Evolutionary conservation across 1,284 basidiomycete genomes (phyloP), one percentile per base, ranked within the genome.

Genomic region (Heliocybe sulcata): DNA sequence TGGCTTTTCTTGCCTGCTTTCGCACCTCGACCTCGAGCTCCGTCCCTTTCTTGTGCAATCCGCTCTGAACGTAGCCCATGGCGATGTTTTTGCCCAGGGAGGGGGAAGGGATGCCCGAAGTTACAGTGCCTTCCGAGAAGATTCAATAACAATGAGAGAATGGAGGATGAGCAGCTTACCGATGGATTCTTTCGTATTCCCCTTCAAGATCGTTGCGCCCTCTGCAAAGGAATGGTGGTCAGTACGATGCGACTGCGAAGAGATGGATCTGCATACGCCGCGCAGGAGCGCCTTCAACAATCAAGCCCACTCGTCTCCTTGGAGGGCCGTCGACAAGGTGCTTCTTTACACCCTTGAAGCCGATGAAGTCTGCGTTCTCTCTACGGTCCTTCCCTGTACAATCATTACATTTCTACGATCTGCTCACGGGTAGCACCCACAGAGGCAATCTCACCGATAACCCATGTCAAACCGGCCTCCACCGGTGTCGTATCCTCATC

Each of bases 51-150:
- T 95, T 98, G 75, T 98, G 93, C 69, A 79, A 82, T 0, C 93
- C 94, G 33, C 75, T 80, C 55, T 62, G 48, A 51, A 98, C 82
- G 65, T 98, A 96, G 0, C 87, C 96, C 96, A 99, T 99, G 6
- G 95, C 93, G 64, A 99, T 92, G 72, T 99, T 98, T 68, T 88
- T 85, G 2, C 84, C 85, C 1, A 95, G 74, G 1, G 93, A 90
- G 0, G 95, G 95, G 1, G 93, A 95, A 6, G 97, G 97, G 58
- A 98, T 98, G 52, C 96, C 96, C 0, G 94, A 98, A 0, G 96
- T 98, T 35, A 98, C 81, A 11, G 73, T 66, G 26, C 93, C 90
- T 83, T 56, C n/a, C n/a, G n/a, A n/a, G n/a, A n/a, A n/a, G n/a
- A n/a, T n/a, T n/a, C 29, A 31, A 49, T 42, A 54, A 42, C 35